Evolutionary conservation across 2,329 filamentous ascomycete genomes (phyloP), one percentile per base, ranked within the genome.

Genomic region (Ambrosiella xylebori): DNA sequence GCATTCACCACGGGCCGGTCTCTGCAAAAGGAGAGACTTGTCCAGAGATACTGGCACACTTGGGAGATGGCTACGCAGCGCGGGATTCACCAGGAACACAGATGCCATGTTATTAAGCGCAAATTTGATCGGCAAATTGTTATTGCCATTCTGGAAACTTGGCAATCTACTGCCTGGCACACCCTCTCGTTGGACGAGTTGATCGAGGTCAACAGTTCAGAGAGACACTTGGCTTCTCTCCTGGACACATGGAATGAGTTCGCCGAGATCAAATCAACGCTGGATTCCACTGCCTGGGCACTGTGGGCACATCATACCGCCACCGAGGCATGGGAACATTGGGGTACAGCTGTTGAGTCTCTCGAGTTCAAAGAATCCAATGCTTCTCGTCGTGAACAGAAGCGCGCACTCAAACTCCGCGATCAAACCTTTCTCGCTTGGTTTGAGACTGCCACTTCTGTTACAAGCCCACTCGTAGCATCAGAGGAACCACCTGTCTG

Each of bases 351-450:
- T 15, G 50, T 60, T 44, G 58, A 60, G 35, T 56, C 58, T 15
- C 57, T 57, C 11, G 60, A 61, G 36, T 61, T 59, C 51, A 61
- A 61, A 51, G 40, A 56, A 15, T 56, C 59, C 36, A 62, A 62
- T 41, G 61, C 60, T 15, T 59, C 57, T 15, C 58, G 60, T 9
- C 61, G 60, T 19, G 58, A 58, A 40, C 56, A 56, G n/a, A 58
- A 61, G 37, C 57, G 58, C 8, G 17, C 57, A 36, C 44, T 56
- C n/a, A 56, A 40, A 4, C n/a, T 60, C 7, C 47, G 49, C 1
- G 53, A 56, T 2, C 57, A 59, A 35, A 45, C 37, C 35, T 61
- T 62, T 51, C 13, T 59, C 11, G 19, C 27, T 11, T 61, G 59
- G 59, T 40, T 61, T 19, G 54, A 60, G 12, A 9, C 55, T 15